Base-by-base conservation (phyloP, 805 yeast genomes). In the Candida vaughaniae region DNA sequence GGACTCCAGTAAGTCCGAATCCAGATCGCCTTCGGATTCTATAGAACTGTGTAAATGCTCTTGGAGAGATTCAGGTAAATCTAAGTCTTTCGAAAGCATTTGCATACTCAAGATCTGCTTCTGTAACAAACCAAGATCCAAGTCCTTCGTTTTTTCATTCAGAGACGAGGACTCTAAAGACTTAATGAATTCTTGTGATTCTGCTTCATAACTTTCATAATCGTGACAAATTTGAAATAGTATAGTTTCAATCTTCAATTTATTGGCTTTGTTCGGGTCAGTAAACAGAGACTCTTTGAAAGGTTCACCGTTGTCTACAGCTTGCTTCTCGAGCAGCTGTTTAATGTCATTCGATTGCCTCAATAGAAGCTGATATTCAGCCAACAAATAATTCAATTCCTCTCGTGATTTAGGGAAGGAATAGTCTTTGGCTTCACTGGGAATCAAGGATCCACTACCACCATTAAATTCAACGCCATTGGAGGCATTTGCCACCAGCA, bases 81-180 rank as follows among this genome's bases (percentile, higher is more conserved):
- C 85, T 41, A 81, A 46, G 55, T 84, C 87, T 47, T 71, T 77
- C 2, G 87, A 75, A 27, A 85, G 58, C 12, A 83, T 52, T 51
- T 84, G 85, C 35, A 84, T 69, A 0, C 82, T 82, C 12, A 77
- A 58, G 15, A 85, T 54, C 54, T 85, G 95, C 40, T 75, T 71
- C 29, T 69, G 61, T 34, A 85, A 59, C 11, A 79, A 49, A 2
- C 60, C 68, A 5, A 61, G 45, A 47, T 80, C 77, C 26, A 77
- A 36, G 8, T 27, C 11, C 5, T 3, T 42, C 45, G 29, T 60
- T 46, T 4, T 44, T 41, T 18, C 52, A 41, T 34, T 60, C 58
- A 29, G 55, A 14, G 6, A 8, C 58, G 30, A 55, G 6, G 6
- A 8, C 5, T 28, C 14, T 53, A 36, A 27, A 9, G 23, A 12